Conservation (phyloP, 768 basidiomycete genomes). For the Cystobasidium ongulense region DNA sequence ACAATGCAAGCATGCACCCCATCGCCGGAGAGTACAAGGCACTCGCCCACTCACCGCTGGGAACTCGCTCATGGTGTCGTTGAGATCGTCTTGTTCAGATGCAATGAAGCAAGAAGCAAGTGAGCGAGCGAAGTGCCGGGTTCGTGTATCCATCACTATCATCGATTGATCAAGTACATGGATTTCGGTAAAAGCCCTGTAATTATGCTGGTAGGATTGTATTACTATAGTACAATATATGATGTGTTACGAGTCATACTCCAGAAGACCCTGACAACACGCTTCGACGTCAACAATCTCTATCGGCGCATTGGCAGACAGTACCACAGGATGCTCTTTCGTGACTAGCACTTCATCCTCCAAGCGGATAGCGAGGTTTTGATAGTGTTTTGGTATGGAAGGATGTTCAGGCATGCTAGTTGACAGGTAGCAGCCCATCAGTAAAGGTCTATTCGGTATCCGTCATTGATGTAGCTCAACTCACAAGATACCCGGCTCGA, state of each 20-base stretch:
- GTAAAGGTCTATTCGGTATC: not conserved
- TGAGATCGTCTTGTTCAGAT: not conserved
- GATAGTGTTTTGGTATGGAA: constrained; percentile 76
- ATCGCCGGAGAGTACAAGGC: not conserved
- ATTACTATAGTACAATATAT: no score
- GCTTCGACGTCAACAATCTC: constrained; percentile 77
- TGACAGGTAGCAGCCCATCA: constrained; percentile 45
- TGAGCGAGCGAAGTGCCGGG: no score
- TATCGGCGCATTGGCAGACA: constrained; percentile 69
- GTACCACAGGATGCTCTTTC: constrained; percentile 53
- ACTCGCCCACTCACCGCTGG: not conserved
- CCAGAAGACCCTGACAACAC: constrained; percentile 64
- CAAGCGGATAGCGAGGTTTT: constrained; percentile 83
- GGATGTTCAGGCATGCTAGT: constrained; percentile 76
- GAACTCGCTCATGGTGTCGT: constrained; percentile 3
- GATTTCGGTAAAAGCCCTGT: no score
- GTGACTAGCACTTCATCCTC: constrained; percentile 65
- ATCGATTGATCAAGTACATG: no score
- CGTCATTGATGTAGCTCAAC: not conserved
- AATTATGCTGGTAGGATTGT: no score
- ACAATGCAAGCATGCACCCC: not conserved
- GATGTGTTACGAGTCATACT: not conserved
- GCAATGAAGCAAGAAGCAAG: no score
- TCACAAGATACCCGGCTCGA: constrained; percentile 61
- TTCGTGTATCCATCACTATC: no score